Evolutionary conservation across 352 stramenopile species (phyloP), one percentile per base, ranked within the genome.

Genomic region (Phytophthora hybrid): DNA sequence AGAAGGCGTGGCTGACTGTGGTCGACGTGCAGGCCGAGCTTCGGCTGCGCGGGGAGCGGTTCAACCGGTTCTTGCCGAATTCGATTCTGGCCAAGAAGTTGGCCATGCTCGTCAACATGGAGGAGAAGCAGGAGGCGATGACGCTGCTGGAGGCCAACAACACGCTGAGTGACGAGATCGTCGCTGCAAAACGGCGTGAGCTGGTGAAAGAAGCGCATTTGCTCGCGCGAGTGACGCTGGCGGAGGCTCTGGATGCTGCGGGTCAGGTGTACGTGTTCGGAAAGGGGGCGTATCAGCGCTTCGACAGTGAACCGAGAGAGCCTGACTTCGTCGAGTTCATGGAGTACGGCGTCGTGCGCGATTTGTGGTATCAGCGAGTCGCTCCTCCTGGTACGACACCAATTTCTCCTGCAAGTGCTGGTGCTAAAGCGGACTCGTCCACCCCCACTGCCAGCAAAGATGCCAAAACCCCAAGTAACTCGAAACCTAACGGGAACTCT

Each of bases 211-310:
- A 93, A 65, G 83, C 87, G 0, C 67, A 80, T 13, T 47, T 82
- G 7, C 73, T 91, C 8, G 76, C 88, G 1, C 77, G 71, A 4
- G 67, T 88, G 0, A 64, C 83, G 10, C 67, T 95, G 5, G 55
- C 71, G 0, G 83, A 93, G 8, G 87, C 89, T 0, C 61, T 95
- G 9, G 89, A 95, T 73, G 87, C 84, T 21, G 85, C 87, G 11
- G 89, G 89, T 0, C 89, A 95, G 29, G 89, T 95, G 0, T 95
- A 95, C 49, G 70, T 92, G 23, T 94, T 95, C 39, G 87, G 89
- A 4, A 91, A 87, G 66, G 89, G 87, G 29, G 65, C 83, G 0
- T 88, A 90, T 46, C 74, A 85, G 21, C 81, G 86, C 10, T 91
- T 94, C 32, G 86, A 94, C 34, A 82, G 82, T 5, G 80, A 89